Evolutionary conservation across 139 green algal species (phyloP), one percentile per base, ranked within the genome.

Genomic region (Chlorella sp.): DNA sequence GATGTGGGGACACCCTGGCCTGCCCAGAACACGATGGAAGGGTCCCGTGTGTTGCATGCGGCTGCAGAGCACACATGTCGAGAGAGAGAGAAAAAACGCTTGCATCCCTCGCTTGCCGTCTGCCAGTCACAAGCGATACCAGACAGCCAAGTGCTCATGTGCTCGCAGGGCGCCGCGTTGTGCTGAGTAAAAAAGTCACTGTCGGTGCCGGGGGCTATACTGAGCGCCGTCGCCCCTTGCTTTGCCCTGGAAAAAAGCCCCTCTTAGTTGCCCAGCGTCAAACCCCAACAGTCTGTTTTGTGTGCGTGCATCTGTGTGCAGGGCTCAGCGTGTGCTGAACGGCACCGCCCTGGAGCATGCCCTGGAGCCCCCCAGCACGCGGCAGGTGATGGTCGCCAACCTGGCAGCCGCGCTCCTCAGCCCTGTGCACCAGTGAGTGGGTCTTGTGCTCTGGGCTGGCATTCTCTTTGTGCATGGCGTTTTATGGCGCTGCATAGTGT

Each of bases 271-370:
- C n/a, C n/a, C n/a, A n/a, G n/a, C 69, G 18, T n/a, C 9, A 15
- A 78, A 34, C 69, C 28, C 15, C 21, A 32, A 78, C 69, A 26
- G 60, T 68, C 60, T 68, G 60, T 68, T 18, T 18, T n/a, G n/a
- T n/a, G 48, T 57, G 28, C 69, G 21, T 77, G n/a, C n/a, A n/a
- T n/a, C n/a, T 77, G 34, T 7, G 26, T 28, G 53, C 81, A 75
- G 81, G 53, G 57, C 81, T 19, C 81, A 48, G n/a, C 53, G 81
- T 32, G 1, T 86, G 53, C 34, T 86, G 30, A 7, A 48, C 3
- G 81, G 81, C 81, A 86, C 36, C 5, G n/a, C 81, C 21, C 57
- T 86, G 57, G 81, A 86, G 3, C n/a, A 75, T 30, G n/a, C 81
- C 4, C 22, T 32, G 16, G n/a, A n/a, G 16, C 81, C 81, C 28